phyloP scores from a whole-genome alignment of 768 basidiomycete genomes.

The Auricularia sp. region DNA sequence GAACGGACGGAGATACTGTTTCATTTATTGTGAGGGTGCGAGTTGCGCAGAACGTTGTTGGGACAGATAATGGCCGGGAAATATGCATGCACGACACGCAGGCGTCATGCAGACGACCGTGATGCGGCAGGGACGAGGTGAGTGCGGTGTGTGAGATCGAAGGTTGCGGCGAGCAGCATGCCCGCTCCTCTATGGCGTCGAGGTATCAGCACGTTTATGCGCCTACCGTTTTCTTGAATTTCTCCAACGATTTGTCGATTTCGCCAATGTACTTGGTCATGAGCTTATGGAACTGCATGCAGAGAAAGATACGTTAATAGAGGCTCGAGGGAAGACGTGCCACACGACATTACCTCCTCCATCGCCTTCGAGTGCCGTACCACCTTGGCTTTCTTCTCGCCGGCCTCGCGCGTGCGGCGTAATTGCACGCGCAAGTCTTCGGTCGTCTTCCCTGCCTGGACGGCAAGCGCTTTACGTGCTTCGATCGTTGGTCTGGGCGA shows the following conservation, averaged over 20 bases:
- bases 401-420: conserved; percentile 56
- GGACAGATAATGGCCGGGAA: no score
- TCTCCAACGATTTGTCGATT: conserved; percentile 53
- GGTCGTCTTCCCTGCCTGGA: conserved; percentile 48
- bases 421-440: conserved; percentile 71
- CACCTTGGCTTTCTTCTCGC: conserved; percentile 59
- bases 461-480: conserved; percentile 45
- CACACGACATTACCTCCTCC: conserved; percentile 45
- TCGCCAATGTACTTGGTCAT: conserved; percentile 51
- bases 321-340: no score
- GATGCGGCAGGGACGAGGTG: no score
- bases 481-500: conserved; percentile 63
- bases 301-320: no score
- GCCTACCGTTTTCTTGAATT: conserved; percentile 13
- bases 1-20: no score
- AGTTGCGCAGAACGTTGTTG: no score
- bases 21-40: no score
- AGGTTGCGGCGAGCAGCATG: no score
- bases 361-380: conserved; percentile 57
- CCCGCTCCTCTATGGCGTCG: no score
- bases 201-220: background rate
- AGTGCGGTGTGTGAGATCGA: no score
- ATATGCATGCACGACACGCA: no score
- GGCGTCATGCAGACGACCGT: no score
- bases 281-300: conserved; percentile 61